These are phyloP conservation scores for Periglandula ipomoeae DNA, from an alignment of 2,329 filamentous ascomycete species.

Conservation along the genomic window DNA sequence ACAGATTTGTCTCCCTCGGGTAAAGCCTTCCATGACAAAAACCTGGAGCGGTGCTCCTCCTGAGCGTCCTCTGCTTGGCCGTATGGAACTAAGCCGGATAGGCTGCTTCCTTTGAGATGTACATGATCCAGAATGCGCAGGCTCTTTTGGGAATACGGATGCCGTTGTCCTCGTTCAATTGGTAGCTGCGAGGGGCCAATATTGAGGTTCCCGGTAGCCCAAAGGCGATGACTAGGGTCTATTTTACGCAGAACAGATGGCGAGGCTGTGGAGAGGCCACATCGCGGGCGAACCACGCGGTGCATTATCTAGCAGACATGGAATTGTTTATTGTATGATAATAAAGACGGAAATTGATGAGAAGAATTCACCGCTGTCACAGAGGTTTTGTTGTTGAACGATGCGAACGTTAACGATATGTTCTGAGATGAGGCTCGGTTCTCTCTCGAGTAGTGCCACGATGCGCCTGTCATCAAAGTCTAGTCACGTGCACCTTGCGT, in stretches of 20 bases:
- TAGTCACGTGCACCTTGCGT: no score
- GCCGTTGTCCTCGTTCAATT: background rate
- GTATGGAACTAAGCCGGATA: conserved; percentile 20
- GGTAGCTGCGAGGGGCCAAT: background rate
- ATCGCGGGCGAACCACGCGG: background rate
- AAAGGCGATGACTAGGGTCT: background rate
- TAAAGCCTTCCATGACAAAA: conserved; percentile 27
- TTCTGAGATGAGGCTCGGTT: no score
- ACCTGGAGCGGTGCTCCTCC: conserved; percentile 22
- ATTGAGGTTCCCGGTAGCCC: background rate
- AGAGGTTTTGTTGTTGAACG: no score
- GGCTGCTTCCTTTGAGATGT: conserved; percentile 18
- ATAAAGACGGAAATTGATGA: background rate
- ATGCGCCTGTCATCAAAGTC: no score
- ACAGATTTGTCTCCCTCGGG: conserved; percentile 11
- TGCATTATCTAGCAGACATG: conserved; percentile 4
- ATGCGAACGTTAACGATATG: no score
- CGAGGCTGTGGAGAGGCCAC: background rate
- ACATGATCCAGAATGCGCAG: conserved; percentile 19
- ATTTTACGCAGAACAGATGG: background rate
- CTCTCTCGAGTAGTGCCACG: no score
- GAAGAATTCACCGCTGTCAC: no score
- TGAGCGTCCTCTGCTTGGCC: conserved; percentile 22
- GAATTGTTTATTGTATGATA: no score
- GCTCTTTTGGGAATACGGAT: background rate